Base-by-base conservation (phyloP, 768 basidiomycete genomes). In the Cyclocybe aegerita region DNA sequence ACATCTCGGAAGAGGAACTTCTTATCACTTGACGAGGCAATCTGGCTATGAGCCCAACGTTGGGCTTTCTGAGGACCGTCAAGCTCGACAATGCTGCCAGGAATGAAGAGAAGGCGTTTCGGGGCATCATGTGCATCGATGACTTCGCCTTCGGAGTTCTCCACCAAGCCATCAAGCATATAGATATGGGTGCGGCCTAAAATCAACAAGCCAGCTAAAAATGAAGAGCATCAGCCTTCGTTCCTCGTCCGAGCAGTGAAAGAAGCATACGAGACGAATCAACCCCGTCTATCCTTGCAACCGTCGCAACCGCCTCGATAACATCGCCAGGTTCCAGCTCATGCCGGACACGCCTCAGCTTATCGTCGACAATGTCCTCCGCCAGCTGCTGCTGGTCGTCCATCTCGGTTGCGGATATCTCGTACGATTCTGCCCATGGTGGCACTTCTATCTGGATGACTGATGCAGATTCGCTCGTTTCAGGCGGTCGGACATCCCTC, bases 1-100 rank as follows among this genome's bases (percentile, higher is more conserved):
- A 96, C 91, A 61, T 96, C 93, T 16, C 92, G 82, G 69, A 98
- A 96, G 14, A 97, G 69, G 70, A 92, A 96, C 1, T 84, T 84
- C 49, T 90, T 84, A 65, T 90, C 86, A 48, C 90, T 87, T 60
- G 81, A 89, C 11, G 82, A 83, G 15, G 83, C 77, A 34, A 98
- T 76, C 63, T 94, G 88, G 11, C 82, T 80, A 57, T 91, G 90
- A 1, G 82, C 67, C 93, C 94, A 97, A 59, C 91, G 73, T 47
- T 85, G 88, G 39, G 90, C 92, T 57, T 82, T 77, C 62, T 91
- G 88, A 11, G 86, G 83, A n/a, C 81, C 81, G 63, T 88, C 81
- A 7, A 95, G 69, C 58, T 91, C 90, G 0, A 93, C 78, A 31
- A 86, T 79, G 55, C 90, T 93, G 31, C 91, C 92, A 17, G 93